Evolutionary conservation across 164 flowering plant genomes (phyloP), one percentile per base, ranked within the genome.

Genomic region (Vitis labrusca): DNA sequence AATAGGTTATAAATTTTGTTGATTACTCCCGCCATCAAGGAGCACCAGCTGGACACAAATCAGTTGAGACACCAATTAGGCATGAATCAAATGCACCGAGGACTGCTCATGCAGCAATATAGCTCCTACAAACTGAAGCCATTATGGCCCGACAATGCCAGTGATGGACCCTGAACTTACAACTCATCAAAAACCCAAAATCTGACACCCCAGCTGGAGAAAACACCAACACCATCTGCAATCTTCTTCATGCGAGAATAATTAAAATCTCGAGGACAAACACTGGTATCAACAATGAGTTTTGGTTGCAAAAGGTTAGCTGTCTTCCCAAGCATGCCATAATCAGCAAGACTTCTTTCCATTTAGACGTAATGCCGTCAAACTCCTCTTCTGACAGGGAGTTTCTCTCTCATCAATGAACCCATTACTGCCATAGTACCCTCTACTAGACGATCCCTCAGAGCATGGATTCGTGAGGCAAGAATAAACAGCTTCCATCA

Each of bases 371-470:
- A 89, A 95, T 71, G 98, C 90, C 59, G 85, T 83, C 80, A 95
- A 78, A 62, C 98, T 98, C 77, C 99, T 83, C 66, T 85, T 63
- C 78, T 92, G 98, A 66, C 99, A 95, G 3, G 91, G 91, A 13
- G 67, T 85, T 78, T 95, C 99, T 32, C 92, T 86, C 80, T 90
- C 90, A 80, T 95, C 98, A 73, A 95, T 95, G 83, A 81, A 70
- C 75, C 91, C 99, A 82, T 95, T 92, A 65, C 99, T 97, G 77
- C 98, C 98, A 81, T 95, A 95, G 68, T 92, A 92, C 78, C 99
- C 92, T 87, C 92, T 94, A 49, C 98, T 97, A 29, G 97, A 97
- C 44, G 92, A 74, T 49, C 99, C 99, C 83, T 94, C 99, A 47
- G 99, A 94, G 70, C 92, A 94, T 70, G 91, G 92, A 81, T 92